Conservation (phyloP, 306 rosid genomes). For the Rosa multiflora region DNA sequence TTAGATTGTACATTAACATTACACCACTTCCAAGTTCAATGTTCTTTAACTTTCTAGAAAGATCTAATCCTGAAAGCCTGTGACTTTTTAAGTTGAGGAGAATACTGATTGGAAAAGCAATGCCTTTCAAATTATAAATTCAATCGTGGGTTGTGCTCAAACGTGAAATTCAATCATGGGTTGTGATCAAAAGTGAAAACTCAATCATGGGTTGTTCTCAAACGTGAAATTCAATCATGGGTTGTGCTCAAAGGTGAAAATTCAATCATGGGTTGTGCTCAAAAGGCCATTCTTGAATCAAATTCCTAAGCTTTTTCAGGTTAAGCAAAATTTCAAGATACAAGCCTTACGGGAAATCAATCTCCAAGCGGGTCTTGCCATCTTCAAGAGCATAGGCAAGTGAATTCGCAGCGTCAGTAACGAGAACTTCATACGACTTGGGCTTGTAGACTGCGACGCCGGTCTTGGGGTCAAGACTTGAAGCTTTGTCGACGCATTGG, state of each 20-base stretch:
- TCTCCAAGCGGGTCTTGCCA: conserved; percentile 75
- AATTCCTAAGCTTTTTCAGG: background rate
- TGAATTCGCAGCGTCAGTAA: conserved; percentile 72
- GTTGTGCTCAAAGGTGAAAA: background rate
- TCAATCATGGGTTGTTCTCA: no score
- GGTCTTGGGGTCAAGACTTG: conserved; percentile 42
- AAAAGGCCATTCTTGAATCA: background rate
- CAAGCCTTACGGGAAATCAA: conserved; percentile 78
- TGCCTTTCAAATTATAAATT: background rate
- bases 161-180: no score
- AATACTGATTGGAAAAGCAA: background rate
- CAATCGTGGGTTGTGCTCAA: no score
- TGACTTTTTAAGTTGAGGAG: background rate
- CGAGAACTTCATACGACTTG: conserved; percentile 77
- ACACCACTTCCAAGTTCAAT: background rate
- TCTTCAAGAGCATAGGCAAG: conserved; percentile 75
- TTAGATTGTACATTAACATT: background rate
- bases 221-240: background rate
- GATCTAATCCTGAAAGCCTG: background rate
- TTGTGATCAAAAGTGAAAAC: no score
- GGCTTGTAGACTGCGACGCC: conserved; percentile 88
- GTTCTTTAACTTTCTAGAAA: background rate
- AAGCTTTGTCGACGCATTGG: conserved; percentile 42
- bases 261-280: background rate
- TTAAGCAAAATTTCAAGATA: no score